These are phyloP conservation scores for Aschersonia sp. DNA, from an alignment of 2,329 filamentous ascomycete genomes.

Conservation along the genomic window DNA sequence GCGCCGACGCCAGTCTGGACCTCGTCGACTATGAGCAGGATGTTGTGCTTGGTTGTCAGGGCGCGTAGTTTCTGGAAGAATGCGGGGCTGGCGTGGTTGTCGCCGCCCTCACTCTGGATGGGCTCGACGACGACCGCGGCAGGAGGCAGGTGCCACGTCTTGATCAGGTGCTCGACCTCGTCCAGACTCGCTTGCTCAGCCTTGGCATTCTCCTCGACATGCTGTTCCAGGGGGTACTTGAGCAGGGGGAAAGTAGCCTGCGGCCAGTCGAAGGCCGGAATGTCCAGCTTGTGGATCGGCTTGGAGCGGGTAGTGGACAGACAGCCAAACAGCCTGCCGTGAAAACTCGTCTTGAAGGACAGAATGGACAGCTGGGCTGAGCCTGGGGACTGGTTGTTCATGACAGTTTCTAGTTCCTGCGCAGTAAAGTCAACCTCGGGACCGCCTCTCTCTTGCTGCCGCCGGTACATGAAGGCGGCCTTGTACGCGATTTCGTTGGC, in stretches of 20 bases:
- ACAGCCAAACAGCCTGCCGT: conserved; percentile 77
- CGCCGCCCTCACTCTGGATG: conserved; percentile 84
- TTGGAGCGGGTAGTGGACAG: conserved; percentile 85
- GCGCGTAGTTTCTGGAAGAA: conserved; percentile 80
- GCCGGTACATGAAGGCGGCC: conserved; percentile 86
- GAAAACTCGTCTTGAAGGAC: conserved; percentile 79
- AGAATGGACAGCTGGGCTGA: conserved; percentile 68
- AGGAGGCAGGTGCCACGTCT: conserved; percentile 63
- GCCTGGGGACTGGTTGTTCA: conserved; percentile 70
- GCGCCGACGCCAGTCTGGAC: conserved; percentile 89
- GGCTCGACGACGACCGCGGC: conserved; percentile 78
- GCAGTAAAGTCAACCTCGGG: conserved; percentile 63
- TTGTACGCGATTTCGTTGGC: conserved; percentile 94
- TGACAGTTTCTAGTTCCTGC: conserved; percentile 58
- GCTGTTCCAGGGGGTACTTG: conserved; percentile 74
- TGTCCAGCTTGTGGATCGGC: conserved; percentile 88
- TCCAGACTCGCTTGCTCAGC: conserved; percentile 70
- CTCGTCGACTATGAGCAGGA: conserved; percentile 85
- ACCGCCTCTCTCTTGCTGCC: conserved; percentile 68
- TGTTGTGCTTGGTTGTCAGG: conserved; percentile 60
- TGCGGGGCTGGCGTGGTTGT: conserved; percentile 78
- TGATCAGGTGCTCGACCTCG: conserved; percentile 72
- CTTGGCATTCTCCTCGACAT: conserved; percentile 65
- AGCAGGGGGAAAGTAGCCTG: conserved; percentile 74
- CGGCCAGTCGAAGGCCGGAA: conserved; percentile 90